Evolutionary conservation across 75 land plant genomes (phyloP), one percentile per base, ranked within the genome.

Genomic region (Sequoia sempervirens): DNA sequence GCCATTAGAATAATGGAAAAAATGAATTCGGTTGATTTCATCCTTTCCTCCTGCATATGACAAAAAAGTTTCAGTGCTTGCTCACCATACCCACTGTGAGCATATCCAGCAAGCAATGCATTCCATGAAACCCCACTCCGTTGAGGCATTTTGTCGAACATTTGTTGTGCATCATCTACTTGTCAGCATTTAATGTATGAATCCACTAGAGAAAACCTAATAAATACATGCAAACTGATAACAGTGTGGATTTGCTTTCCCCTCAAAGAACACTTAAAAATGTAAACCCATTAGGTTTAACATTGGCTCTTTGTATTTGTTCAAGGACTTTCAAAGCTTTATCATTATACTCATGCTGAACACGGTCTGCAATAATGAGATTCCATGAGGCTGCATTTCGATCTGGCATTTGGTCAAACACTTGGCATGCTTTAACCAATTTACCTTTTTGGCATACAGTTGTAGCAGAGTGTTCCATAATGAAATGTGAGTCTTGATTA

Each of bases 91-190:
- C 90, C 93, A 26, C 90, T 88, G 75, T 92, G 94, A 15, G 90
- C 86, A 75, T 89, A 89, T 6, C 92, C 96, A 38, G 91, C 89
- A 2, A 95, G 83, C 84, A 95, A 34, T 20, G 96, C 91, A 84
- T 89, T 93, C 96, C 96, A 95, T 2, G 96, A 89, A 32, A 95
- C 90, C 76, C 90, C 88, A 86, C 91, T 92, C 66, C 81, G 87
- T 36, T 84, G 12, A 2, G 73, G 78, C 90, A 95, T 91, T 80
- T 84, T 88, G 83, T 89, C 91, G 82, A 95, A 95, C 79, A 91
- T 85, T 43, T 70, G 85, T 41, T 82, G 74, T 8, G 95, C 94
- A 17, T 90, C 89, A 37, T 56, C 85, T 10, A 91, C 9, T 45
- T 38, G 38, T 2, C 82, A 84, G 56, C 90, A 86, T 81, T 90